Base-by-base conservation (phyloP, 768 basidiomycete species). In the Lactarius trivialis region DNA sequence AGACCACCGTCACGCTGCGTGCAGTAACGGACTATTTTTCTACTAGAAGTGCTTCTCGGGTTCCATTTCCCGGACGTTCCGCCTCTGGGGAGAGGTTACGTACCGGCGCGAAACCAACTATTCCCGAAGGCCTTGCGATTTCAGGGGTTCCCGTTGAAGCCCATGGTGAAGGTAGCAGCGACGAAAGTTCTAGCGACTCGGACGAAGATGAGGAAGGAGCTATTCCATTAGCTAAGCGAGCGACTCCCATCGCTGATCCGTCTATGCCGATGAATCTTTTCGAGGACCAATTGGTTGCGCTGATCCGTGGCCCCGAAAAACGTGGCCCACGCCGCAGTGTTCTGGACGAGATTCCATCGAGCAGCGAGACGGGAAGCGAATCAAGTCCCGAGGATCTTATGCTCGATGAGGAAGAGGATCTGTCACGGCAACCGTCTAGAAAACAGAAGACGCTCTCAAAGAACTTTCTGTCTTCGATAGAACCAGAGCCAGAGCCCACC, bases 381-480 rank as follows among this genome's bases (percentile, higher is more conserved):
- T 50, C 60, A 28, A 62, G 50, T 19, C 19, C 33, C 32, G 66
- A 67, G 24, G 43, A 48, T 32, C 64, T 65, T 11, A 21, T 51
- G 19, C 54, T 66, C 24, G 67, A 66, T 8, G 64, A 67, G 26
- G 66, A 67, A 43, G 67, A 67, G 32, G 66, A 67, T 39, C 12
- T 59, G 7, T 57, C 39, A 19, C 24, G 32, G 17, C 61, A 52
- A 34, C 58, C 51, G 39, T 33, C 37, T 9, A 54, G 56, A 30
- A 56, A 48, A 32, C 56, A 15, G n/a, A 59, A 9, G 17, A 55
- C 17, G 3, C 30, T 51, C 26, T 59, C 36, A 11, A 56, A 7
- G 15, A 52, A 15, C 21, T 41, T 34, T 28, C 28, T 43, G 24
- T 26, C 56, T 12, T 66, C 59, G 5, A 24, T 41, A 41, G 57